Evolutionary conservation across 805 yeast genomes (phyloP).

Genomic region (Lipomyces japonicus): DNA sequence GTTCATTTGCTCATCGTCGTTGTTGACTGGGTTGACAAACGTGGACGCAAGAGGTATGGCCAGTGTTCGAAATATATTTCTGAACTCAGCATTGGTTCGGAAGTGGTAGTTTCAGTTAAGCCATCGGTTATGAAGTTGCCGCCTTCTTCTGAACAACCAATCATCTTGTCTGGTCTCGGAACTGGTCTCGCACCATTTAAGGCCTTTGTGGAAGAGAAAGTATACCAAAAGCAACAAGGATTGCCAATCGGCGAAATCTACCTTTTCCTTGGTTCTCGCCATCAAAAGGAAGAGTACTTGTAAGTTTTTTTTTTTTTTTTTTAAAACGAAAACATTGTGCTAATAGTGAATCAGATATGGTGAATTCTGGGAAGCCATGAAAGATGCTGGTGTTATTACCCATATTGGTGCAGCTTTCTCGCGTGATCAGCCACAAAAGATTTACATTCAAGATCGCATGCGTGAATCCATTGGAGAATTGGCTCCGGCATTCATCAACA

Average conservation of each 20-base stretch:
- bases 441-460: conserved; percentile 91
- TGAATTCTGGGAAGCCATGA: conserved; percentile 95
- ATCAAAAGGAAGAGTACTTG: conserved; percentile 88
- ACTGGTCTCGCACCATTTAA: conserved; percentile 98
- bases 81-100: conserved; percentile 73
- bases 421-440: conserved; percentile 92
- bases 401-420: conserved; percentile 97
- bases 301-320: conserved; percentile 8
- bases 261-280: conserved; percentile 90
- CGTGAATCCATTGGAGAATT: conserved; percentile 68
- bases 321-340: neutral
- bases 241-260: conserved; percentile 82
- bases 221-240: conserved; percentile 89
- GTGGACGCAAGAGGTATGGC: conserved; percentile 83
- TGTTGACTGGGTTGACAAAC: conserved; percentile 88
- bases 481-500: conserved; percentile 70
- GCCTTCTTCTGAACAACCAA: conserved; percentile 78
- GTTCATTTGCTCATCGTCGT: conserved; percentile 90
- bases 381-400: conserved; percentile 85
- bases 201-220: conserved; percentile 93
- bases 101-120: conserved; percentile 88
- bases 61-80: conserved; percentile 91
- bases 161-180: conserved; percentile 95
- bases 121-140: conserved; percentile 98
- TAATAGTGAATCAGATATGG: conserved; percentile 51